phyloP scores from a whole-genome alignment of 1,139 yeast genomes.

The Diutina pseudorugosa region DNA sequence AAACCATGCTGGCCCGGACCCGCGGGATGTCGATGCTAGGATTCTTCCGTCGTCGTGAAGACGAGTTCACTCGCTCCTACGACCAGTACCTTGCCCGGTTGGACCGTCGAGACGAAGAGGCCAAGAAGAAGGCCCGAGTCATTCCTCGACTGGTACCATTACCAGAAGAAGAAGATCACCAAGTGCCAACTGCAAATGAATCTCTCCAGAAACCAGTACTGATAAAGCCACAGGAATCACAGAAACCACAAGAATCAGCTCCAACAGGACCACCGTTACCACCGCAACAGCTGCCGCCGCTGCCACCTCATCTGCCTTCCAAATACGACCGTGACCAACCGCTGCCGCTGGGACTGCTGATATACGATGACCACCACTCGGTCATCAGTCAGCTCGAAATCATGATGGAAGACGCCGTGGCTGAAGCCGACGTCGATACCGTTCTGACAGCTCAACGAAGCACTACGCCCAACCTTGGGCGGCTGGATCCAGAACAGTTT shows the following conservation, averaged over 20 bases:
- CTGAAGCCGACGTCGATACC: neutral
- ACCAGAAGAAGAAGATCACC: neutral
- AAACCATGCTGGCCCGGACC: neutral
- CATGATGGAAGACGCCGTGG: neutral
- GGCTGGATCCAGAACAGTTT: neutral
- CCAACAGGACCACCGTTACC: no score
- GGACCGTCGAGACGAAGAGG: neutral
- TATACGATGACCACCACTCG: neutral
- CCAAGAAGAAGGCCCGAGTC: neutral
- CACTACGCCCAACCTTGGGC: neutral
- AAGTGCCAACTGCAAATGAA: no score
- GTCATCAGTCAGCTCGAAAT: neutral
- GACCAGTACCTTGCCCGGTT: neutral
- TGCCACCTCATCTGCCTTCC: no score
- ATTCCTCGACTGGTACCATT: neutral
- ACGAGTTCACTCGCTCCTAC: neutral
- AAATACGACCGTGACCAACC: no score
- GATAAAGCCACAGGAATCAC: neutral
- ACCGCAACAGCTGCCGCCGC: no score
- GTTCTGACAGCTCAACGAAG: neutral
- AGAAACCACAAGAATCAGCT: no score
- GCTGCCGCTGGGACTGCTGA: neutral
- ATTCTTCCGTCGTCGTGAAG: conserved; percentile 2
- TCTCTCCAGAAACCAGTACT: neutral
- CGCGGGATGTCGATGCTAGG: neutral